Evolutionary conservation across 805 yeast genomes (phyloP), one percentile per base, ranked within the genome.

Genomic region (Candida glaebosa): DNA sequence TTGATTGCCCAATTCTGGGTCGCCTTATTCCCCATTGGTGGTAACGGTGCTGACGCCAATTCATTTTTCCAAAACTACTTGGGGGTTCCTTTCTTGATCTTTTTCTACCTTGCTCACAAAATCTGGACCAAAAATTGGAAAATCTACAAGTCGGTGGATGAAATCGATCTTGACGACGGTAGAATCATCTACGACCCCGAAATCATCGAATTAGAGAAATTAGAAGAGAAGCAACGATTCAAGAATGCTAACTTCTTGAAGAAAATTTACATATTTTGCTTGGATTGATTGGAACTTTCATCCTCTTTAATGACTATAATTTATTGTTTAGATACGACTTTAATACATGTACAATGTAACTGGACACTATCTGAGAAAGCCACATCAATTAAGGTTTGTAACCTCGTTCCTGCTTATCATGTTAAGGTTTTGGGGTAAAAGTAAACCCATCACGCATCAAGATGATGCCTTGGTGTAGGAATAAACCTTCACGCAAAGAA

Each of bases 1-100:
- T 54, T 69, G 46, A 50, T 67, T 37, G 71, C 68, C 22, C 73
- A 68, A 49, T 69, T 69, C 51, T 69, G 72, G 71, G 66, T 67
- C 28, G 69, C 73, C 4, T 61, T 69, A 43, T 69, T 48, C 56
- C 75, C 75, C 5, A 44, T 60, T 40, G 65, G 56, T 3, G 53
- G 56, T 3, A 43, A 44, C 31, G 54, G 59, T 16, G 50, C 45
- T 24, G 45, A 54, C 38, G 66, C 56, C 8, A 37, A 45, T 7
- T 50, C 55, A 43, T 65, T 65, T 45, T 65, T 65, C 56, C 59
- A 64, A 39, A 52, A 51, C 33, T 64, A 62, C 45, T 52, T 64
- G 43, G 69, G 64, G 37, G 66, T 56, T 22, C 54, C 57, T 9
- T 60, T 63, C 26, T 51, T 64, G 18, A 35, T 63, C 16, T 41